Percentiles rank a stretch among this genome's conserved stretches.
phyloP scores from a whole-genome alignment of 257 asterid species.

The Solanum verrucosum region DNA sequence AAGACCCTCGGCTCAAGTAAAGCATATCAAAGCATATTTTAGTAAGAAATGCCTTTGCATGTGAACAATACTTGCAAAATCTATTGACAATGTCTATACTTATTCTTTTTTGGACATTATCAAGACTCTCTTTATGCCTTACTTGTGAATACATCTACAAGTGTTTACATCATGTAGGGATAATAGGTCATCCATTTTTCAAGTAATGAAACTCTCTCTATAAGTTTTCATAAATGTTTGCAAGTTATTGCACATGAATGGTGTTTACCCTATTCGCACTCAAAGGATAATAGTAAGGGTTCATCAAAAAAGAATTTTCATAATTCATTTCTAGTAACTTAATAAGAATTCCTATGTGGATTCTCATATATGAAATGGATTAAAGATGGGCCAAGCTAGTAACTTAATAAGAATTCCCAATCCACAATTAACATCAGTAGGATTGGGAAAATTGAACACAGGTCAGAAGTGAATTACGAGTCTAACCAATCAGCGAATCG shows the following conservation, averaged over 20 bases:
- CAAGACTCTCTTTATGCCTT: not conserved
- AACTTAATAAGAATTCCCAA: too few species aligned
- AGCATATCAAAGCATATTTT: not conserved
- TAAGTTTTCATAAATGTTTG: not conserved
- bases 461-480: not conserved
- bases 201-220: not conserved
- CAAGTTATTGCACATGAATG: not conserved
- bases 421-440: not conserved
- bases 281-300: accelerated
- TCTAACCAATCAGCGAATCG: accelerated
- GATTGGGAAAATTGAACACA: accelerated
- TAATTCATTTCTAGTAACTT: not conserved
- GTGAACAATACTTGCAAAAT: not conserved
- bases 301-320: not conserved
- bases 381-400: not conserved
- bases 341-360: accelerated
- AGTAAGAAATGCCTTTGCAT: not conserved
- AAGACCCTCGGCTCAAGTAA: not conserved
- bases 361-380: not conserved
- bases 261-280: not conserved
- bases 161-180: not conserved
- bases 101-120: not conserved
- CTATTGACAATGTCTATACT: not conserved
- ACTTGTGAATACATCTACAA: not conserved
- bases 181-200: not conserved